These are phyloP conservation scores for Coix lacrymajobi DNA, from an alignment of 176 grass and related monocot species.

Conservation along the genomic window DNA sequence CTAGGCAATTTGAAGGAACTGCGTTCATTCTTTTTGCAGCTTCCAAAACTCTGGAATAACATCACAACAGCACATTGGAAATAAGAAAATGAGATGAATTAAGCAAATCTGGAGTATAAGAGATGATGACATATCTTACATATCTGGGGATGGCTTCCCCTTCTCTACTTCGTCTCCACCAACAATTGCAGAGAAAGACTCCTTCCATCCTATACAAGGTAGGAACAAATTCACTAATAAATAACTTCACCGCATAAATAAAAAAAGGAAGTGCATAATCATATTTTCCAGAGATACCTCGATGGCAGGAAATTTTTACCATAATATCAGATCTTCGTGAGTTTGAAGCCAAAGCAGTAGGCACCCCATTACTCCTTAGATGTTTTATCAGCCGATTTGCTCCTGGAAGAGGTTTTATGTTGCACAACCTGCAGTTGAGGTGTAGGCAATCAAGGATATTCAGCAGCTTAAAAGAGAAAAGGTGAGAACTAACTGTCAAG, in stretches of 20 bases:
- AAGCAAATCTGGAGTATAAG: neutral
- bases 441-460: neutral
- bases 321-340: conserved; percentile 77
- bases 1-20: conserved; percentile 74
- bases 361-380: conserved; percentile 57
- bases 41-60: conserved; percentile 77
- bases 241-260: neutral
- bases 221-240: conserved; percentile 14
- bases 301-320: conserved; percentile 70
- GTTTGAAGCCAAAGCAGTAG: conserved; percentile 87
- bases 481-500: neutral
- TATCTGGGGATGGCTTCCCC: conserved; percentile 78
- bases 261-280: neutral
- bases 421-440: conserved; percentile 64
- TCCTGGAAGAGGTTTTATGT: conserved; percentile 87
- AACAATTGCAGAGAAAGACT: conserved; percentile 75
- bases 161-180: conserved; percentile 81
- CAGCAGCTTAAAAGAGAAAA: neutral
- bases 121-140: conserved; percentile 47
- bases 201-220: conserved; percentile 70
- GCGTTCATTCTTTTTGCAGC: conserved; percentile 84
- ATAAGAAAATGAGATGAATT: conserved; percentile 15
- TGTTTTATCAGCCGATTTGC: conserved; percentile 74
- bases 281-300: conserved; percentile 42
- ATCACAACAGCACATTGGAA: conserved; percentile 18